Evolutionary conservation across 192 early-diverging fungal genomes (phyloP).

Genomic region (Podila minutissima): DNA sequence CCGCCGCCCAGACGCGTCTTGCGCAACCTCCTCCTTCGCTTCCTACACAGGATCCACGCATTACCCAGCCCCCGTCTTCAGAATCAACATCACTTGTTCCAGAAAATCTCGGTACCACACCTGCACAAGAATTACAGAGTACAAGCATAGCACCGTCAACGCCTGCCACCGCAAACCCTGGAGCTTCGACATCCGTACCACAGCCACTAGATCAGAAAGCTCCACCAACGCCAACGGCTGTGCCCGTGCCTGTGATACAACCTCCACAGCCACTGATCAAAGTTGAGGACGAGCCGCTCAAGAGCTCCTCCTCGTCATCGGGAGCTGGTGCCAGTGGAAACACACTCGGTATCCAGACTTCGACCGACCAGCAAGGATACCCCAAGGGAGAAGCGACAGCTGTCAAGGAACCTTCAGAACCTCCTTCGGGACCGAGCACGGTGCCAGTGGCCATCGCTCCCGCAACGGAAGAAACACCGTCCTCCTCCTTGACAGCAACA

Average conservation of each 20-base stretch:
- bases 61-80: background rate
- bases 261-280: too few relatives aligned
- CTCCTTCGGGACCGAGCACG: background rate
- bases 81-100: background rate
- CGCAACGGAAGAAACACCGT: conserved; percentile 1
- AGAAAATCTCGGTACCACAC: too few relatives aligned
- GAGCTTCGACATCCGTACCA: too few relatives aligned
- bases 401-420: background rate
- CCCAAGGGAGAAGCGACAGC: background rate
- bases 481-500: conserved; percentile 1
- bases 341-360: background rate
- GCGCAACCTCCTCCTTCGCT: background rate
- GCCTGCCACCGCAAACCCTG: background rate
- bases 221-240: too few relatives aligned
- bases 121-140: too few relatives aligned
- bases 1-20: background rate
- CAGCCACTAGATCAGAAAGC: too few relatives aligned
- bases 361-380: conserved; percentile 6
- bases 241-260: too few relatives aligned
- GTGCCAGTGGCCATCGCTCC: background rate
- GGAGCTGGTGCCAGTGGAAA: conserved; percentile 2
- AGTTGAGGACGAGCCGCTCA: too few relatives aligned
- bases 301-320: too few relatives aligned
- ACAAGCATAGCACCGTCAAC: background rate
- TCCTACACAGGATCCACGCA: background rate